A percentile compares a stretch with the other conserved stretches of the same genome.
Conservation (phyloP, 176 grass and related monocot genomes). For the Metroxylon sagu region DNA sequence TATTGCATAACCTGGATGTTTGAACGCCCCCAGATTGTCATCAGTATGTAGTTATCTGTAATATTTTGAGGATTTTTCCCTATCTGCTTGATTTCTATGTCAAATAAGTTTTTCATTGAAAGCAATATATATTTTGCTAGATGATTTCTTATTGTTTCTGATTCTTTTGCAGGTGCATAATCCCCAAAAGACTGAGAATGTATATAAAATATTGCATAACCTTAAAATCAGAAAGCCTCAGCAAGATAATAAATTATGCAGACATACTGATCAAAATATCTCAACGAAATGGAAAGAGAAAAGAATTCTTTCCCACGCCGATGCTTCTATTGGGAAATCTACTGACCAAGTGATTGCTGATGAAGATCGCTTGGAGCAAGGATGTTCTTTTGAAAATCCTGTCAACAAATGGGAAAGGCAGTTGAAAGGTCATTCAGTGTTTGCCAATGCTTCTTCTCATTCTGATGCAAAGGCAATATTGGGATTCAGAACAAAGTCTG, state of each 20-base stretch:
- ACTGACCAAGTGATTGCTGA: neutral
- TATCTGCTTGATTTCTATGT: neutral
- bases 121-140: neutral
- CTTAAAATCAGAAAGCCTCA: neutral
- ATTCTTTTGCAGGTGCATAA: slow-evolving; percentile 14
- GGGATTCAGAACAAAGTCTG: slow-evolving; percentile 21
- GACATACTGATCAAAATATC: neutral
- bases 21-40: too few species aligned
- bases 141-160: neutral
- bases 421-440: slow-evolving; percentile 5
- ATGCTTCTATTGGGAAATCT: neutral
- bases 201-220: slow-evolving; percentile 11
- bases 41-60: too few species aligned
- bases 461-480: neutral
- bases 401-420: neutral
- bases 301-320: neutral
- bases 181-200: neutral
- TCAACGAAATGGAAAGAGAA: slow-evolving; percentile 6
- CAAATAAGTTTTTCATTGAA: neutral
- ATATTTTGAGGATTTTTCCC: too few species aligned
- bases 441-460: neutral
- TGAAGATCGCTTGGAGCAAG: neutral
- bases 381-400: neutral
- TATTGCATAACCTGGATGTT: too few species aligned
- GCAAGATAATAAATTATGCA: neutral